Evolutionary conservation across 192 early-diverging fungal species (phyloP), one percentile per base, ranked within the genome.

Genomic region (Podila epigama): DNA sequence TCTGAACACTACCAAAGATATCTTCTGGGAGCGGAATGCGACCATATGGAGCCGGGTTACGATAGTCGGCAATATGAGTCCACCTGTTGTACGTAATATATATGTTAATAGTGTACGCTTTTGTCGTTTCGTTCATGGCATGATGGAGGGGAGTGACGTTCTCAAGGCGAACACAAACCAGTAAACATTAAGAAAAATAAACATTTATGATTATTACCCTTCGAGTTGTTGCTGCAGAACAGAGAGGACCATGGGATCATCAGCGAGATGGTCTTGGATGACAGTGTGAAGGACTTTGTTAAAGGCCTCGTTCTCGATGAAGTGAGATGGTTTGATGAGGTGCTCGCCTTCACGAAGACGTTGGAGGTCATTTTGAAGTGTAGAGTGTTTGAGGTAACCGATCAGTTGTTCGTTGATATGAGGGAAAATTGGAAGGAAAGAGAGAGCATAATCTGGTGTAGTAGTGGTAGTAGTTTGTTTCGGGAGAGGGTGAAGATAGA

Each of bases 21-120:
- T 89, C 85, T 55, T 89, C 88, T 20, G 88, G 87, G 29, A 66
- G 60, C 16, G 87, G 85, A 37, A 88, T 89, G 22, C 88, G 67
- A 63, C 73, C 73, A 33, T 64, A 68, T 3, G 73, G 73, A 12
- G 73, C 66, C 0, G 73, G 73, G 28, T 77, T 77, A 33, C 73
- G 65, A 22, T 64, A 60, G 53, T 77, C 73, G 2, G 61, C 56
- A 25, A 77, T 59, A 18, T 77, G 73, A 11, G 73, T 77, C 73
- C 73, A 77, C 3, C 73, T 75, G 58, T 1, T 34, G 5, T 13
- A 1, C 16, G 12, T 35, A 12, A 44, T 4, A 55, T 31, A 8
- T 13, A 1, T 10, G 8, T 22, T 1, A 25, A 11, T 15, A 51
- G 13, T n/a, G 11, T 20, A 20, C 44, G 44, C 11, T 18, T 22